A percentile compares a stretch with the other conserved stretches of the same genome.
These are phyloP conservation scores for Plantago ovata DNA, from an alignment of 257 asterid genomes.

Conservation along the genomic window DNA sequence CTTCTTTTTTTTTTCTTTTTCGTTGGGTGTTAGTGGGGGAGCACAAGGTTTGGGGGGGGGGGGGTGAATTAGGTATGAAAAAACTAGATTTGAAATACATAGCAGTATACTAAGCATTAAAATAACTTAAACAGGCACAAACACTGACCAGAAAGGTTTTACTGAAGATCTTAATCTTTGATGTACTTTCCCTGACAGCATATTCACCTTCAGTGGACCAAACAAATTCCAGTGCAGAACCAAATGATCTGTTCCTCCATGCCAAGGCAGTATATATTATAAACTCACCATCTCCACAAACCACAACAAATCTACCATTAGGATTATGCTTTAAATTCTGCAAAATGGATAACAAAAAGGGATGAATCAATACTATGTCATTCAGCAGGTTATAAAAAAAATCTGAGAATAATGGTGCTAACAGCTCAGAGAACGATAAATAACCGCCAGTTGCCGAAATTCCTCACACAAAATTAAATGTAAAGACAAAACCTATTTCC, in stretches of 20 bases:
- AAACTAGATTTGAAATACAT: too few relatives aligned
- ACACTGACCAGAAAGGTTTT: constrained; percentile 70
- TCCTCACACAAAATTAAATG: constrained; percentile 4
- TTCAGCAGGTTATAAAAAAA: not conserved
- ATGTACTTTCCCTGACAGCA: constrained; percentile 97
- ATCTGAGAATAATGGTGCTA: not conserved
- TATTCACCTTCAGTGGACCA: constrained; percentile 98
- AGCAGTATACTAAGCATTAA: not conserved
- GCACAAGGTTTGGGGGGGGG: not conserved
- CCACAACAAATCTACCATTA: constrained; percentile 96
- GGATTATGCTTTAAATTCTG: constrained; percentile 98
- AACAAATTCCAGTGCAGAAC: constrained; percentile 89
- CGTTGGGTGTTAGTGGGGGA: too few relatives aligned
- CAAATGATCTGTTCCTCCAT: constrained; percentile 96
- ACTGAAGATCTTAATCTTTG: constrained; percentile 76
- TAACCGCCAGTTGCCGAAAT: constrained; percentile 1
- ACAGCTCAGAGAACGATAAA: not conserved
- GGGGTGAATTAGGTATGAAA: constrained; percentile 8
- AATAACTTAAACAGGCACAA: constrained; percentile 13
- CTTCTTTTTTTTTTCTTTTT: too few relatives aligned
- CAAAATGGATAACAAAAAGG: constrained; percentile 6
- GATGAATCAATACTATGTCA: constrained; percentile 14
- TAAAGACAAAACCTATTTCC: not conserved
- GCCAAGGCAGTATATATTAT: constrained; percentile 96
- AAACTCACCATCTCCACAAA: constrained; percentile 97